Conservation (phyloP, 1,284 basidiomycete genomes). For the Fomitopsis betulina region DNA sequence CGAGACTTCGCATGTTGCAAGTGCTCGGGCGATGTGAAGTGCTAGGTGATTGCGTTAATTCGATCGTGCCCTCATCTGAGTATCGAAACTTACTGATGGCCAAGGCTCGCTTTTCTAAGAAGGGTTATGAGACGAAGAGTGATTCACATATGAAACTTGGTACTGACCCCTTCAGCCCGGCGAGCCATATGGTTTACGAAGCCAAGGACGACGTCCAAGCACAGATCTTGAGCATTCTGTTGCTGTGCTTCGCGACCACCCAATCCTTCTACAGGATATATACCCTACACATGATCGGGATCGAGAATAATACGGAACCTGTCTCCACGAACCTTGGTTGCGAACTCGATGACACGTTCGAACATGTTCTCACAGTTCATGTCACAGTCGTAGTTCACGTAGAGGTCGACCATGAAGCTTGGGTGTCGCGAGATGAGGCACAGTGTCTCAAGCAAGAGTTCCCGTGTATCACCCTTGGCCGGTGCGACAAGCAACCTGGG, state of each 20-base stretch:
- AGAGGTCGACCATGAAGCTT: constrained; percentile 94
- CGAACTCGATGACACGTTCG: constrained; percentile 86
- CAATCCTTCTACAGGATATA: constrained; percentile 63
- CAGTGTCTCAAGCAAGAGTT: constrained; percentile 88
- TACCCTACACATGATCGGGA: constrained; percentile 45
- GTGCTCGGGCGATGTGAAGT: constrained; percentile 49
- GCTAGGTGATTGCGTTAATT: constrained; percentile 30
- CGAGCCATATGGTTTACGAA: constrained; percentile 89
- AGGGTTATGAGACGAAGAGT: constrained; percentile 1
- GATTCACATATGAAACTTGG: constrained; percentile 2
- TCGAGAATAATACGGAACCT: neutral
- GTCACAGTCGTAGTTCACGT: constrained; percentile 96
- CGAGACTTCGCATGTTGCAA: constrained; percentile 76
- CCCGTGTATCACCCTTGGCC: constrained; percentile 85
- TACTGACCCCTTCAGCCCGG: constrained; percentile 67
- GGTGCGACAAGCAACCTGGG: constrained; percentile 63
- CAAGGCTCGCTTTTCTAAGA: neutral
- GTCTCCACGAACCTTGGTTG: constrained; percentile 62
- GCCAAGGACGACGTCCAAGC: constrained; percentile 83
- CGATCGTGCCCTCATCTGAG: neutral
- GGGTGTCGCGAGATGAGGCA: constrained; percentile 76
- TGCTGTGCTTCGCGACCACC: constrained; percentile 68
- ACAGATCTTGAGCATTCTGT: constrained; percentile 80
- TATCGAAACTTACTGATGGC: neutral
- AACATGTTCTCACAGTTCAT: constrained; percentile 96